These are phyloP conservation scores for Themeda triandra DNA, from an alignment of 176 grass and related monocot genomes.

Conservation along the genomic window DNA sequence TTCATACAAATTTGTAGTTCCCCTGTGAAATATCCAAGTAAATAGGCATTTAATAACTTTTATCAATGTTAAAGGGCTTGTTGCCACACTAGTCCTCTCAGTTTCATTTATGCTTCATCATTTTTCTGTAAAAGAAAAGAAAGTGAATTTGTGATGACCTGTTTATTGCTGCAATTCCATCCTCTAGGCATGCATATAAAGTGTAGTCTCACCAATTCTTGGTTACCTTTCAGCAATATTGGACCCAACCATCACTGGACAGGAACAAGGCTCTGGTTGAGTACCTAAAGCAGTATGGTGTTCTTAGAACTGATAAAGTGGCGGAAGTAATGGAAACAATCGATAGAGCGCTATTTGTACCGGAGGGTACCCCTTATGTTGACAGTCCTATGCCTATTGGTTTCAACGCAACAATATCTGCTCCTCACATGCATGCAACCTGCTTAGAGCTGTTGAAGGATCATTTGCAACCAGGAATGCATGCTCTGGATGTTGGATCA, in stretches of 20 bases:
- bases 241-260: slow-evolving; percentile 53
- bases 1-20: not conserved
- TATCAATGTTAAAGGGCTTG: not conserved
- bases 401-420: slow-evolving; percentile 80
- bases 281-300: slow-evolving; percentile 53
- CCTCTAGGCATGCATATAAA: not conserved
- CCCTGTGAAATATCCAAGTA: not conserved
- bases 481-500: slow-evolving; percentile 83
- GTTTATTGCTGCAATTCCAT: not conserved
- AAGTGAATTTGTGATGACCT: not conserved
- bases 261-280: slow-evolving; percentile 71
- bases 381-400: slow-evolving; percentile 85
- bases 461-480: slow-evolving; percentile 73
- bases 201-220: not conserved
- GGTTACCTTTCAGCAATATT: slow-evolving; percentile 58
- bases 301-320: slow-evolving; percentile 50
- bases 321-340: slow-evolving; percentile 70
- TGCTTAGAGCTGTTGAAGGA: slow-evolving; percentile 80
- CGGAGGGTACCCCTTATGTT: slow-evolving; percentile 50
- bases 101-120: not conserved
- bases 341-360: slow-evolving; percentile 65
- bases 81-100: not conserved
- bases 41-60: not conserved
- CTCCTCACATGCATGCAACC: slow-evolving; percentile 82
- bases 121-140: not conserved